Evolutionary conservation across 768 basidiomycete genomes (phyloP), one percentile per base, ranked within the genome.

Genomic region (Macrolepiota dolichaula): DNA sequence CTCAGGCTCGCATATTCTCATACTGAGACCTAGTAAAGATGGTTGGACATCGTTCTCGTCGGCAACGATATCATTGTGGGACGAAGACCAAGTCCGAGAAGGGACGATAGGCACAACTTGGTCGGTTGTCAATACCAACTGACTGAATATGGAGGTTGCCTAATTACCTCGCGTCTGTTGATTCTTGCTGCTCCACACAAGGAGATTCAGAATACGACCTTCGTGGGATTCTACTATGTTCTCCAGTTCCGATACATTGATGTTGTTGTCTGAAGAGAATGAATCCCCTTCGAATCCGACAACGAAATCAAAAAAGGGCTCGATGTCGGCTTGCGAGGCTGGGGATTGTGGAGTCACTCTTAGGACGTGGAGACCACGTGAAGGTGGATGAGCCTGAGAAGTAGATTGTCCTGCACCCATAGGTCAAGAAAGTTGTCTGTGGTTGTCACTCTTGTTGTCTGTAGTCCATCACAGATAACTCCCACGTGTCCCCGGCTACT

Each of bases 291-390:
- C 87, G 60, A 94, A 90, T 10, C 96, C 97, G 44, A 97, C 87
- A 22, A 99, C 84, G 71, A 97, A 98, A 77, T 98, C 97, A 68
- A 99, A 99, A 76, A 94, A 96, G 2, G 96, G 92, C 70, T 91
- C 92, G 50, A 96, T 87, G 57, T 81, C 83, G 0, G 93, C 92
- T 62, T 87, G 81, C 0, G 92, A 92, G 0, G 96, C 93, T 5
- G 97, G 97, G 1, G 92, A 95, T 4, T 83, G 82, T 1, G 94
- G 90, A 1, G 93, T 94, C 32, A 97, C 94, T 57, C 95, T 87
- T 59, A 97, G 78, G 63, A 95, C 90, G 70, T 98, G 95, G 10
- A 97, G 76, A 1, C 87, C 92, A 62, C 81, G 86, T 42, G 79
- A 71, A 44, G 88, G 86, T 12, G 75, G 70, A 57, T 85, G 81